Evolutionary conservation across 2,329 filamentous ascomycete species (phyloP).

Genomic region (Hawksworthiomyces lignivorus): DNA sequence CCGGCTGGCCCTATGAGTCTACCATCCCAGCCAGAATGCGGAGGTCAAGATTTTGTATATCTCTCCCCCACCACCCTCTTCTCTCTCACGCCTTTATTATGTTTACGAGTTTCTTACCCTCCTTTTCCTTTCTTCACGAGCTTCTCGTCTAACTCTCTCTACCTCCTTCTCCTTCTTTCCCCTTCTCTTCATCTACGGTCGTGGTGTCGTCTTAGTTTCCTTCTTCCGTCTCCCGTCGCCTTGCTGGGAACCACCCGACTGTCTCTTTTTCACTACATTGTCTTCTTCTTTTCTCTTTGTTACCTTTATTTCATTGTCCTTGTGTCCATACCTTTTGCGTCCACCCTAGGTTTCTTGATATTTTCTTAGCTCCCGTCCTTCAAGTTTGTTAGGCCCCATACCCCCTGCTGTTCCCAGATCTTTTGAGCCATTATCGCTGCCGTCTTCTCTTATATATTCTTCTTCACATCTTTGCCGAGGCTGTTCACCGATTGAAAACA

Average conservation of each 20-base stretch:
- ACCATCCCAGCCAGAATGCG: slow-evolving; percentile 8
- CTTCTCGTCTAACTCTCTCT: slow-evolving; percentile 28
- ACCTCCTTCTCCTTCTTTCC: slow-evolving; percentile 38
- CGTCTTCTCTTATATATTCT: not conserved
- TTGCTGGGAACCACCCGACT: slow-evolving; percentile 11
- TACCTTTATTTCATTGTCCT: not conserved
- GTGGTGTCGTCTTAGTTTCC: slow-evolving; percentile 37
- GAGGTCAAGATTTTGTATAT: slow-evolving; percentile 27
- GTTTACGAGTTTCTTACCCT: slow-evolving; percentile 38
- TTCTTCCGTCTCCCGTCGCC: not conserved
- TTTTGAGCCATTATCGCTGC: not conserved
- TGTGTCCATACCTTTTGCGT: not conserved
- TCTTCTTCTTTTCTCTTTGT: not conserved
- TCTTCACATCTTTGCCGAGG: not conserved
- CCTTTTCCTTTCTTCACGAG: slow-evolving; percentile 46
- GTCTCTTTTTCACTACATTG: not conserved
- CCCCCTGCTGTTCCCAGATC: slow-evolving; percentile 4
- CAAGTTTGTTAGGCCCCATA: not conserved
- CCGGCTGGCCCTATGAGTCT: no score
- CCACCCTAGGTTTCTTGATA: not conserved
- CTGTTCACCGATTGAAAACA: not conserved
- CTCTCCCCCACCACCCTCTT: slow-evolving; percentile 43
- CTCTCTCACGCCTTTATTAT: slow-evolving; percentile 17
- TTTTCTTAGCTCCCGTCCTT: slow-evolving; percentile 1
- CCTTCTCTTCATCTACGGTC: slow-evolving; percentile 51